phyloP scores from a whole-genome alignment of 208 protist species.

The Leishmania major region DNA sequence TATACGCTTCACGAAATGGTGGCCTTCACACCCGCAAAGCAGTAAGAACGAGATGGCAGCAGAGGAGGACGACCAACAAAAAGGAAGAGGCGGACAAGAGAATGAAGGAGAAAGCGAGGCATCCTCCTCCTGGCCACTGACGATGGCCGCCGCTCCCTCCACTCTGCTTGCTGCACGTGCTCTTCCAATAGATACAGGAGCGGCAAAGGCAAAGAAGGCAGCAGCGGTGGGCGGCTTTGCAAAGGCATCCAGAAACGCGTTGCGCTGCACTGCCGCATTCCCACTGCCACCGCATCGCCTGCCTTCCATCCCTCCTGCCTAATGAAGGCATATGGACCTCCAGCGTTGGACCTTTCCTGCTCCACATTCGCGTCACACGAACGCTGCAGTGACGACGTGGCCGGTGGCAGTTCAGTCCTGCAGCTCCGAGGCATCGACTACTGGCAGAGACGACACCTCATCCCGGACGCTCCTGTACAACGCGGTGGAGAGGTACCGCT shows the following conservation, averaged over 20 bases:
- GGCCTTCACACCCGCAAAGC: not conserved
- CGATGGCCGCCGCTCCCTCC: not conserved
- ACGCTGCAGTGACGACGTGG: conserved; percentile 16
- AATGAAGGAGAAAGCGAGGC: not conserved
- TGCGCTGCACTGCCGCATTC: not conserved
- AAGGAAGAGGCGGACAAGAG: not conserved
- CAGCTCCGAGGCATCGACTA: conserved; percentile 74
- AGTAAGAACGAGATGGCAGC: not conserved
- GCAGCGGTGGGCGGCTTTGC: not conserved
- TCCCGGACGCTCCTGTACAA: conserved; percentile 79
- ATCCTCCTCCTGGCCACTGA: not conserved
- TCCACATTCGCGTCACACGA: not conserved
- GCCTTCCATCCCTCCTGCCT: not conserved
- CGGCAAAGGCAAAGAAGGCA: not conserved
- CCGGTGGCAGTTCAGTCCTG: conserved; percentile 36
- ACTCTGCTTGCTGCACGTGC: not conserved
- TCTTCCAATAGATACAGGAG: not conserved
- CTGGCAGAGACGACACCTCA: conserved; percentile 63
- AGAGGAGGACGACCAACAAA: not conserved
- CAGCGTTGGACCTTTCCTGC: not conserved
- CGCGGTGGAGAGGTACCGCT: conserved; percentile 88
- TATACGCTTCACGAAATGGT: not conserved
- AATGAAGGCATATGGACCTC: not conserved
- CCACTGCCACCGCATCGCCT: not conserved
- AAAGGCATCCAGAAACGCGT: not conserved